phyloP scores from a whole-genome alignment of 495 filamentous ascomycete species.

The Lasiosphaeria hispida region DNA sequence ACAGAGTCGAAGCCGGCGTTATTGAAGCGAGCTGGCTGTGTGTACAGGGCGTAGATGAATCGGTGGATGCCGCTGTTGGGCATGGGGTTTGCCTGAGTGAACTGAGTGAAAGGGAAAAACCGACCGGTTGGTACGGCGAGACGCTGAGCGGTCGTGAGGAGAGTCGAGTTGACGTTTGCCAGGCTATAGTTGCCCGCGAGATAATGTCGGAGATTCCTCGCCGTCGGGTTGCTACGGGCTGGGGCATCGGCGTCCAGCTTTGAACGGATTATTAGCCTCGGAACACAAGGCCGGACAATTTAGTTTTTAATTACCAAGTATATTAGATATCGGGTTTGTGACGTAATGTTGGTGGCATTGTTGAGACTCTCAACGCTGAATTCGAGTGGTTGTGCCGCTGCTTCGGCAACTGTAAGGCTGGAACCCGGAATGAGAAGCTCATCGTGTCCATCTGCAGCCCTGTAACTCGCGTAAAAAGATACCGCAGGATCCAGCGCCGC shows the following conservation, averaged over 20 bases:
- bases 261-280: not conserved
- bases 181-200: slow-evolving; percentile 29
- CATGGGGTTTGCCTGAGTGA: slow-evolving; percentile 16
- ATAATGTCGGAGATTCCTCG: slow-evolving; percentile 26
- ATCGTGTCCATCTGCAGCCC: slow-evolving; percentile 15
- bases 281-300: not conserved
- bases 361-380: slow-evolving; percentile 29
- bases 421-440: slow-evolving; percentile 21
- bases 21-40: slow-evolving; percentile 24
- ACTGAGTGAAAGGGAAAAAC: slow-evolving; percentile 24
- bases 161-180: slow-evolving; percentile 7
- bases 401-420: slow-evolving; percentile 18
- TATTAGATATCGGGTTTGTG: slow-evolving; percentile 23
- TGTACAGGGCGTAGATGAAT: slow-evolving; percentile 28
- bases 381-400: slow-evolving; percentile 17
- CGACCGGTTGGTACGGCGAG: slow-evolving; percentile 12
- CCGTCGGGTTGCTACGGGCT: slow-evolving; percentile 17
- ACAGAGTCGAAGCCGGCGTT: slow-evolving; percentile 20
- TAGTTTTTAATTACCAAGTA: no score
- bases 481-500: slow-evolving; percentile 27
- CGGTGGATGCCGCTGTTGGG: slow-evolving; percentile 25
- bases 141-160: slow-evolving; percentile 26
- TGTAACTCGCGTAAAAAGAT: slow-evolving; percentile 27
- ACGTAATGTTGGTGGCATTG: slow-evolving; percentile 25
- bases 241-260: slow-evolving; percentile 30